Base-by-base conservation (phyloP, 306 rosid species). In the Morella rubra region DNA sequence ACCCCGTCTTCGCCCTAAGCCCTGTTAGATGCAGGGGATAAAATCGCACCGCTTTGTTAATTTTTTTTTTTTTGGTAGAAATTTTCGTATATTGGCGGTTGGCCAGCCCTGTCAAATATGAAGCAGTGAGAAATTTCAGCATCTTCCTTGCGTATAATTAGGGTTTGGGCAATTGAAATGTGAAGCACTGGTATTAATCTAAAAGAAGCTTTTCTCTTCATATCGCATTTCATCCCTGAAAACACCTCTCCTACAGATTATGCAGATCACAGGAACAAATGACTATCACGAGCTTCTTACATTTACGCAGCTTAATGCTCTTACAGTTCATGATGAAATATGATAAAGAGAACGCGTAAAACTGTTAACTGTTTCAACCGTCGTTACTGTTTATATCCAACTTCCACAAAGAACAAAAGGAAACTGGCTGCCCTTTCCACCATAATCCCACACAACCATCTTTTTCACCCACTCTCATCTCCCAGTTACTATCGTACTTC, bases 351-450 rank as follows among this genome's bases (percentile, higher is more conserved):
- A 54, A 14, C 40, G 9, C 37, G 37, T 4, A 14, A 42, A 32
- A 6, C 24, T 49, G 13, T 27, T 16, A 70, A 42, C 69, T 62
- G 50, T 76, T 56, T 73, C 61, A 81, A 32, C 72, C 3, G 69
- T 60, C 80, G 4, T 76, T 19, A 24, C 32, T 52, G 22, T 80
- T 81, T 59, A 2, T 72, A 50, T 73, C 77, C 83, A 80, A 51
- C 84, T 89, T 92, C 97, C 98, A 94, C 71, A 90, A 44, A 22
- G 96, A 87, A 71, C 92, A 89, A 84, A 94, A 94, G 4, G 92
- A 91, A 78, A 91, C 95, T 50, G 92, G 86, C 73, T 89, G 91
- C 4, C 90, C 93, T 62, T 85, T 94, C 97, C 97, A 94, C 92
- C 97, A 86, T 59, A 92, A 32, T 32, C 91, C 96, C 37, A 83